Base-by-base conservation (phyloP, 352 stramenopile species). In the Blastocystis sp. region DNA sequence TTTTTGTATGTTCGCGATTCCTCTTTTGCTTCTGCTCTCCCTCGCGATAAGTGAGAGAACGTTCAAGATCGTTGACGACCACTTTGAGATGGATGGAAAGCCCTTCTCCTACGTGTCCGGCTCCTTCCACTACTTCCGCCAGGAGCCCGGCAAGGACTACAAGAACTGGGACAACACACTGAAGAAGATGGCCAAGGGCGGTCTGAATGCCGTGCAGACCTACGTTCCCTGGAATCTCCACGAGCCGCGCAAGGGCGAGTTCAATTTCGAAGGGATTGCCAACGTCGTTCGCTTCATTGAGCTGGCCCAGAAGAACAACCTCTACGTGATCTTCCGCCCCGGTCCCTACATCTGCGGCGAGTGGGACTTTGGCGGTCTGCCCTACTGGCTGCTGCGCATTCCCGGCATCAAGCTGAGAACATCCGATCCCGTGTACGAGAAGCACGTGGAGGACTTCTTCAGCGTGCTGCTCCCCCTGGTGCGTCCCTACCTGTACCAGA, bases 331-430 rank as follows among this genome's bases (percentile, higher is more conserved):
- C 89, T 38, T 93, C 61, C 90, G 92, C 10, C 89, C 92, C 24
- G 91, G 91, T 57, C 92, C 92, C 1, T 94, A 94, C 87, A 89
- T 92, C 65, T 94, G 92, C 89, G 91, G 89, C 17, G 92, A 94
- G 89, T 94, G 92, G 87, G 91, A 90, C 70, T 93, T 93, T 89
- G 92, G 92, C 69, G 92, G 92, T 19, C 90, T 94, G 48, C 92
- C 92, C 21, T 89, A 90, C 64, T 94, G 91, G 91, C 62, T 94
- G 19, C 17, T 91, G 4, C n/a, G 89, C 14, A 76, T 92, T 59
- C 76, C 82, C 9, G 84, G 89, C 21, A 91, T 93, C 80, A 60
- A 89, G 64, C 89, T 94, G 74, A 89, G 92, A 77, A 87, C 90
- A 28, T 84, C 82, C 19, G 91, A 93, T 89, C 28, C 57, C 42